phyloP scores from a whole-genome alignment of 768 basidiomycete species.

The Podaxis pistillaris region DNA sequence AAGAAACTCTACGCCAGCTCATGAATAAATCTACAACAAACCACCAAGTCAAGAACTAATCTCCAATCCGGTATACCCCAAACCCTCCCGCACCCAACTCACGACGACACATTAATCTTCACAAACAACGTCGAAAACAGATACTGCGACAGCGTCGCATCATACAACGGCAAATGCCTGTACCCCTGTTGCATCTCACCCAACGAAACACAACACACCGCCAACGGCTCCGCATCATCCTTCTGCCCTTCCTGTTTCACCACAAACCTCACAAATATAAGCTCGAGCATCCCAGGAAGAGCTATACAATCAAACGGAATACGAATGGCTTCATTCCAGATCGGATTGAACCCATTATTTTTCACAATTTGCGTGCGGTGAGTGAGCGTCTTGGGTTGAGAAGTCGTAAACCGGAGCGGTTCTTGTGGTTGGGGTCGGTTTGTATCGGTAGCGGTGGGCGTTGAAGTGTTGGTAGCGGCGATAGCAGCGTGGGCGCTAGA shows the following conservation, averaged over 20 bases:
- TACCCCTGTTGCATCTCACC: conserved; percentile 74
- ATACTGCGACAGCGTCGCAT: conserved; percentile 8
- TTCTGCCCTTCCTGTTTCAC: conserved; percentile 62
- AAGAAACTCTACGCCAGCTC: no score
- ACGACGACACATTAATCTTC: conserved; percentile 45
- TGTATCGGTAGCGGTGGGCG: background rate
- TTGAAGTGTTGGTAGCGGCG: background rate
- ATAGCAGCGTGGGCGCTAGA: conserved; percentile 9
- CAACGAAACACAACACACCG: conserved; percentile 73
- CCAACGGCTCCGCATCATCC: conserved; percentile 66
- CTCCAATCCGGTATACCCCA: no score
- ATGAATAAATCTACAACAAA: no score
- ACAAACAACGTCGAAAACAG: conserved; percentile 86
- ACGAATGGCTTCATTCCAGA: conserved; percentile 74
- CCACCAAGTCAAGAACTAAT: no score
- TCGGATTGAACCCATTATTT: conserved; percentile 93
- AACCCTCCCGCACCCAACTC: background rate
- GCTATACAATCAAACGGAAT: conserved; percentile 80
- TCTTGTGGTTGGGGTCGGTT: background rate
- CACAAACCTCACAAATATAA: conserved; percentile 82
- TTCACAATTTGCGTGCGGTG: conserved; percentile 68
- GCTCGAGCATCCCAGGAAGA: conserved; percentile 59
- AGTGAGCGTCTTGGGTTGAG: conserved; percentile 38
- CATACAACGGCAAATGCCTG: conserved; percentile 10
- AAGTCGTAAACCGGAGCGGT: conserved; percentile 20